A percentile compares a stretch with the other conserved stretches of the same genome.
These are phyloP conservation scores for Polyrhizophydium stewartii DNA, from an alignment of 371 early-diverging fungal species.

Conservation along the genomic window DNA sequence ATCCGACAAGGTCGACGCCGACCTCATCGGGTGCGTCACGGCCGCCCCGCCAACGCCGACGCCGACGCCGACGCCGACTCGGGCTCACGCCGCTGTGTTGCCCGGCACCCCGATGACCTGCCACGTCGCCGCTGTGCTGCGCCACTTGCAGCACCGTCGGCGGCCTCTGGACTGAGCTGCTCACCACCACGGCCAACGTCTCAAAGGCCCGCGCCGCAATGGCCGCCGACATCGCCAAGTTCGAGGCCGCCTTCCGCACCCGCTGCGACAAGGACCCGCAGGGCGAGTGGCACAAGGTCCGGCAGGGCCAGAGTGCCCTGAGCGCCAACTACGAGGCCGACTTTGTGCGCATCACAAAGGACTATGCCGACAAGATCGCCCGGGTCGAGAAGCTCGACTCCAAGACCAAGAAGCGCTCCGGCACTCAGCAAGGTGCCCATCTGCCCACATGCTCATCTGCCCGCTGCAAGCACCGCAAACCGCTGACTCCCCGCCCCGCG, in stretches of 20 bases:
- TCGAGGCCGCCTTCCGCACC: background rate
- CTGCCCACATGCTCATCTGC: no score
- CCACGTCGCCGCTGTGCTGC: no score
- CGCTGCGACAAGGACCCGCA: slow-evolving; percentile 1
- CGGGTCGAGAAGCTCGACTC: slow-evolving; percentile 16
- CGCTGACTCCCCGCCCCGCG: background rate
- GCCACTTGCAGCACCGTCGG: background rate
- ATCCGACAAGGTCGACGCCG: background rate
- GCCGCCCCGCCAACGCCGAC: background rate
- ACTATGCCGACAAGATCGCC: slow-evolving; percentile 17
- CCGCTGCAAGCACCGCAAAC: background rate
- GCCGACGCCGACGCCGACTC: no score
- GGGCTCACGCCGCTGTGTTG: no score
- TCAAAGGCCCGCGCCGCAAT: background rate
- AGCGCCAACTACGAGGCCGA: slow-evolving; percentile 12
- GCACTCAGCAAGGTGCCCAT: slow-evolving; percentile 8
- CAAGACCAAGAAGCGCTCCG: slow-evolving; percentile 10
- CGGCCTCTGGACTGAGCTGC: background rate
- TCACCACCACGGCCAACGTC: background rate
- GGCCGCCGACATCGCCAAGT: background rate
- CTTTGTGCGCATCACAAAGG: slow-evolving; percentile 15
- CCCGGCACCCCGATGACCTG: no score
- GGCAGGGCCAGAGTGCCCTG: background rate
- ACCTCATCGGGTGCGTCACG: background rate
- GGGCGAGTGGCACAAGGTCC: background rate